These are phyloP conservation scores for Pyropia yezoensis DNA, from an alignment of 23 red algal species.

Conservation along the genomic window DNA sequence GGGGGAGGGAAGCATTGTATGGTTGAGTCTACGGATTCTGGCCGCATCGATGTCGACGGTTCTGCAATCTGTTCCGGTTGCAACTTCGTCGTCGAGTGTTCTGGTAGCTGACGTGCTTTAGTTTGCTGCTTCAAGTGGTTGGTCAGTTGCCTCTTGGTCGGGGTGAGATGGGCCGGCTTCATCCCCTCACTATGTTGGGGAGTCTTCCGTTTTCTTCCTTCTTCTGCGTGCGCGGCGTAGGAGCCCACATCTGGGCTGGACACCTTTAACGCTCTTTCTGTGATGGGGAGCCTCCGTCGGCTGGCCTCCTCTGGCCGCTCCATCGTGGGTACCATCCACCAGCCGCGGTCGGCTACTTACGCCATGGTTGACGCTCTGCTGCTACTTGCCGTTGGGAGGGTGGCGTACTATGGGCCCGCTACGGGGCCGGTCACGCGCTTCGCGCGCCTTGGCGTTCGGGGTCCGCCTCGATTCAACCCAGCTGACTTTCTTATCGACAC, in stretches of 20 bases:
- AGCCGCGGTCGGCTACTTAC: constrained; percentile 95
- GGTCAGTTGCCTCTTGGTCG: no score
- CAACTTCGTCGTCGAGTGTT: neutral
- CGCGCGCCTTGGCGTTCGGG: constrained; percentile 44
- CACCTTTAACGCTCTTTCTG: constrained; percentile 77
- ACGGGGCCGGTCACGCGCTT: constrained; percentile 85
- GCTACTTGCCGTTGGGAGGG: constrained; percentile 68
- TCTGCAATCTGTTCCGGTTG: no score
- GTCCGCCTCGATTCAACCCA: constrained; percentile 88
- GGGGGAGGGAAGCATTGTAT: no score
- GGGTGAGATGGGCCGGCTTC: no score
- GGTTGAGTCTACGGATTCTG: no score
- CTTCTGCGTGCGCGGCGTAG: no score
- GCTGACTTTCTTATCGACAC: constrained; percentile 93
- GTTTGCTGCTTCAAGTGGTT: neutral
- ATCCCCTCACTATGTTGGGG: no score
- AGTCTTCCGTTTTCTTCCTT: no score
- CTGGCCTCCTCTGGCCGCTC: constrained; percentile 81
- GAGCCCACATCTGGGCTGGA: constrained; percentile 91
- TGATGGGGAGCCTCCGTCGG: constrained; percentile 79
- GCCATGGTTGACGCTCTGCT: constrained; percentile 88
- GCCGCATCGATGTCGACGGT: no score
- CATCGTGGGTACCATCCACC: constrained; percentile 92
- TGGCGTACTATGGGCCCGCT: constrained; percentile 94
- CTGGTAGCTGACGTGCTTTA: neutral